Percentiles rank a stretch among this genome's conserved stretches.
These are phyloP conservation scores for Xylaria sp. DNA, from an alignment of 2,329 filamentous ascomycete genomes.

Conservation along the genomic window DNA sequence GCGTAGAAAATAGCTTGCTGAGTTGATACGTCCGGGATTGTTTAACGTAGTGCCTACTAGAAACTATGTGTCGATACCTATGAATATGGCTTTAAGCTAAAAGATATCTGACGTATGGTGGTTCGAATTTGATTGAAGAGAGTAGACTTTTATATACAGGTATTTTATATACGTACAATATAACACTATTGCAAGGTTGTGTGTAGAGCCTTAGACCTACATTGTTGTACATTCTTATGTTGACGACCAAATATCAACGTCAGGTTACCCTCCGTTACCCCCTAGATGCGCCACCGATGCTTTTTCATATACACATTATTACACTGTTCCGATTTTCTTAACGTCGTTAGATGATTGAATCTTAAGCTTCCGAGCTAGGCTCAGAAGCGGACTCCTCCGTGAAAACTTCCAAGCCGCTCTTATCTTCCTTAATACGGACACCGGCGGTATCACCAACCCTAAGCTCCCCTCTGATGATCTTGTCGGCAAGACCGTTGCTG, in stretches of 20 bases:
- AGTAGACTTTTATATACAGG: conserved; percentile 5
- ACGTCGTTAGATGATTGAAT: conserved; percentile 4
- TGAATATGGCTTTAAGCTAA: too few relatives aligned
- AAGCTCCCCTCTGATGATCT: conserved; percentile 88
- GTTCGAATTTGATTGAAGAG: background rate
- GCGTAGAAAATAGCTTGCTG: too few relatives aligned
- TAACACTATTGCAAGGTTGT: background rate
- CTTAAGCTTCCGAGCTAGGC: conserved; percentile 4
- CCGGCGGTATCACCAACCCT: conserved; percentile 78
- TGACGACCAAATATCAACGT: conserved; percentile 1
- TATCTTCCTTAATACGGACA: conserved; percentile 74
- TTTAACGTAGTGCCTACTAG: too few relatives aligned
- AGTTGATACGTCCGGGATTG: too few relatives aligned
- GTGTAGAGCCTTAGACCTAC: background rate
- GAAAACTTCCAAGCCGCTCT: conserved; percentile 65
- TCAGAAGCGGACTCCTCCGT: conserved; percentile 19
- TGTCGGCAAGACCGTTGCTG: conserved; percentile 87
- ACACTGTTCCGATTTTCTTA: background rate
- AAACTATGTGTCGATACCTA: too few relatives aligned
- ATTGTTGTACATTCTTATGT: background rate
- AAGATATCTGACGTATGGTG: background rate
- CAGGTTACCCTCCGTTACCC: background rate
- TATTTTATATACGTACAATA: conserved; percentile 15
- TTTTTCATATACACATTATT: conserved; percentile 6
- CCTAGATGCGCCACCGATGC: conserved; percentile 25